phyloP scores from a whole-genome alignment of 495 filamentous ascomycete genomes.

The Penicilliopsis zonata region DNA sequence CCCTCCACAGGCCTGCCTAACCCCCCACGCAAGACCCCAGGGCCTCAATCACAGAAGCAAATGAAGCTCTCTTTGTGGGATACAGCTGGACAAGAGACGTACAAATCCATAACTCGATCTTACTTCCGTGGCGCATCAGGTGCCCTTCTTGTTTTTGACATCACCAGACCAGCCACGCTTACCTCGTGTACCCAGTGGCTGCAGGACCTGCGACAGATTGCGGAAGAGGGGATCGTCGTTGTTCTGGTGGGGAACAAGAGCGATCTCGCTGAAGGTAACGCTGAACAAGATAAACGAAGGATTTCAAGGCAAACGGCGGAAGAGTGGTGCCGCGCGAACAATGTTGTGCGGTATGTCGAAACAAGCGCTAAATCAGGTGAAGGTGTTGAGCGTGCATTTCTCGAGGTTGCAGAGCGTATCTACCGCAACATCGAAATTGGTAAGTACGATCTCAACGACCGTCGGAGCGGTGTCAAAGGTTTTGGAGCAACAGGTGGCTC shows the following conservation, averaged over 20 bases:
- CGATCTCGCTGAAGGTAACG: constrained; percentile 51
- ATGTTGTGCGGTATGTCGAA: constrained; percentile 81
- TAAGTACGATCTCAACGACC: constrained; percentile 87
- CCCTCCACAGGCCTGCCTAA: constrained; percentile 20
- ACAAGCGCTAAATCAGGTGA: constrained; percentile 93
- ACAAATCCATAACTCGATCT: constrained; percentile 85
- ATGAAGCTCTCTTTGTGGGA: constrained; percentile 87
- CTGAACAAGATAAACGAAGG: constrained; percentile 53
- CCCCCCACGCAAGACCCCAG: constrained; percentile 22
- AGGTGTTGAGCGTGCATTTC: constrained; percentile 83
- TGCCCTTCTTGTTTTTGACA: constrained; percentile 90
- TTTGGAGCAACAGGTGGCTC: constrained; percentile 41
- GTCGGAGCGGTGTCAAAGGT: constrained; percentile 85
- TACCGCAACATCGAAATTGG: constrained; percentile 91
- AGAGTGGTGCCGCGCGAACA: constrained; percentile 75
- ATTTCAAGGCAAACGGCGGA: constrained; percentile 70
- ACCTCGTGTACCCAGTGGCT: constrained; percentile 79
- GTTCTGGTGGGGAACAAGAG: constrained; percentile 92
- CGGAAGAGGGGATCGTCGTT: constrained; percentile 86
- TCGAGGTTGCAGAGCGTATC: constrained; percentile 85
- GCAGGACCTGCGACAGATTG: constrained; percentile 80
- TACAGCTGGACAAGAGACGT: constrained; percentile 93
- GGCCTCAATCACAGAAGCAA: constrained; percentile 47
- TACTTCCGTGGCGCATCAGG: constrained; percentile 93
- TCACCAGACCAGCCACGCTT: constrained; percentile 78